These are phyloP conservation scores for Gypsophila paniculata DNA, from an alignment of 179 eudicot species.

Conservation along the genomic window DNA sequence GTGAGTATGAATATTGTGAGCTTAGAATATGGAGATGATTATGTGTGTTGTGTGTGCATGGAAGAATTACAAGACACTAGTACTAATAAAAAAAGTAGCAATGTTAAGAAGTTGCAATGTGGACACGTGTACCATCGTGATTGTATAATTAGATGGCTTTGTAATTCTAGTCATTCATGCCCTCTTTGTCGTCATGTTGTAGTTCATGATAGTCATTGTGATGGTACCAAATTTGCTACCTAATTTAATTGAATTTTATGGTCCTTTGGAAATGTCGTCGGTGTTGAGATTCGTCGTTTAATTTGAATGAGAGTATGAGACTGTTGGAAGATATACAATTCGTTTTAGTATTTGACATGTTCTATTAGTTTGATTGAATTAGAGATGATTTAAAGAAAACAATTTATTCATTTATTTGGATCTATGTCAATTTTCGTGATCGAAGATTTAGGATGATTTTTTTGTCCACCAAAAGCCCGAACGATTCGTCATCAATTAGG, in stretches of 20 bases:
- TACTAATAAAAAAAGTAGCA: neutral
- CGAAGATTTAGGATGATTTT: no score
- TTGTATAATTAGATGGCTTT: conserved; percentile 30
- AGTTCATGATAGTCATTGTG: neutral
- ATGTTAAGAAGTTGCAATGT: conserved; percentile 23
- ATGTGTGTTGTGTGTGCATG: conserved; percentile 34
- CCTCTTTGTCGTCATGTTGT: conserved; percentile 31
- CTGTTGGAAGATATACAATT: no score
- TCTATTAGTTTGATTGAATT: no score
- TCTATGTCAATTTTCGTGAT: no score
- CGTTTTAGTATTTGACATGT: no score
- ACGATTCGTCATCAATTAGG: no score
- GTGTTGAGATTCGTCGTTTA: no score
- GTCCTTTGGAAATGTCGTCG: no score
- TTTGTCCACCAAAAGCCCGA: no score
- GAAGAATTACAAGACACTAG: conserved; percentile 17
- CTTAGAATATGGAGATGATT: conserved; percentile 6
- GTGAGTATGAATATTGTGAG: conserved; percentile 9
- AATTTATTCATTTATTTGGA: neutral
- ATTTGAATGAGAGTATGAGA: no score
- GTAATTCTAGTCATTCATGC: conserved; percentile 24
- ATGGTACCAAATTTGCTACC: neutral
- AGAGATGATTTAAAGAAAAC: no score
- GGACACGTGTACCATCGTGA: conserved; percentile 37
- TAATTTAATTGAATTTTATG: neutral